phyloP scores from a whole-genome alignment of 2,329 filamentous ascomycete genomes.

The Botrytis fabae region DNA sequence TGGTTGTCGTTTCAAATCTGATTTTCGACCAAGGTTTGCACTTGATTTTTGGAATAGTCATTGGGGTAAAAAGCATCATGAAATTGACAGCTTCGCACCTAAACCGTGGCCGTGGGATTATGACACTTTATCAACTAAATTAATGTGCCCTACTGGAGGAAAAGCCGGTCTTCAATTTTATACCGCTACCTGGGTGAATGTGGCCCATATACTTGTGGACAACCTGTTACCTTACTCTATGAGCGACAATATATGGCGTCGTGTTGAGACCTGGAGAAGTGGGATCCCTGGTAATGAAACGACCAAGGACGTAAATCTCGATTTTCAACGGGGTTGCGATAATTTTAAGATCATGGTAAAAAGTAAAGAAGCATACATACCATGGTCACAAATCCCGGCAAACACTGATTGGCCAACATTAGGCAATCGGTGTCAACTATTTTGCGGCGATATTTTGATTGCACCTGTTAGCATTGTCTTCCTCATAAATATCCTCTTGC shows the following conservation, averaged over 20 bases:
- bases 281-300: background rate
- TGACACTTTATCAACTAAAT: background rate
- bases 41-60: background rate
- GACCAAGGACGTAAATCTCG: background rate
- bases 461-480: background rate
- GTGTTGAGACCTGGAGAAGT: slow-evolving; percentile 2
- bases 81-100: too few species aligned
- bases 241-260: slow-evolving; percentile 16
- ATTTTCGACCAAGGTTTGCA: background rate
- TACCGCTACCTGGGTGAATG: slow-evolving; percentile 21
- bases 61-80: background rate
- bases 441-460: slow-evolving; percentile 15
- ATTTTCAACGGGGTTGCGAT: slow-evolving; percentile 6
- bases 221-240: background rate
- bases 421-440: background rate
- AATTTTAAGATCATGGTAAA: background rate
- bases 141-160: background rate
- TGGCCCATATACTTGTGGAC: slow-evolving; percentile 11
- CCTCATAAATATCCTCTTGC: background rate
- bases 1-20: background rate
- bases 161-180: background rate
- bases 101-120: slow-evolving; percentile 19
- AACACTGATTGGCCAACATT: slow-evolving; percentile 12
- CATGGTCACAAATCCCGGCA: slow-evolving; percentile 8
- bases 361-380: background rate